These are phyloP conservation scores for Orobanche coerulescens DNA, from an alignment of 257 asterid genomes.

Conservation along the genomic window DNA sequence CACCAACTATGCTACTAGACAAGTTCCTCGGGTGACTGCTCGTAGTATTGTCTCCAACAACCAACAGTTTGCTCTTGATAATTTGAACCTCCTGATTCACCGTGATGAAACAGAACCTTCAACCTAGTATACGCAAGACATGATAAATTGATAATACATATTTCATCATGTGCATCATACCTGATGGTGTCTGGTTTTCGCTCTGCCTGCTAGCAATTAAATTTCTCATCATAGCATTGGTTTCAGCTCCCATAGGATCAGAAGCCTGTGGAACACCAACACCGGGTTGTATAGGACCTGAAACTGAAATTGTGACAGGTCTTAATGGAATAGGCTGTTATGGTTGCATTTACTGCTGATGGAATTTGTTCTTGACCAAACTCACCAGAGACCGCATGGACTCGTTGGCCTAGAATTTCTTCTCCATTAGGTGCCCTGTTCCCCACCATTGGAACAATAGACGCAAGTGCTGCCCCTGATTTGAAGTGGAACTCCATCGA, in stretches of 20 bases:
- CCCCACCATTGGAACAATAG: constrained; percentile 40
- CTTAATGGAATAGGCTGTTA: constrained; percentile 35
- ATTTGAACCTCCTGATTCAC: constrained; percentile 36
- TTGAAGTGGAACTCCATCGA: constrained; percentile 1
- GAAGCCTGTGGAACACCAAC: constrained; percentile 31
- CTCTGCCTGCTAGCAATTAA: constrained; percentile 25
- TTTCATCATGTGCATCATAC: constrained; percentile 24
- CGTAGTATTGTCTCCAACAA: constrained; percentile 13
- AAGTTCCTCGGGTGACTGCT: constrained; percentile 20
- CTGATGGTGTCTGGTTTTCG: constrained; percentile 31
- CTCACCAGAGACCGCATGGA: constrained; percentile 32
- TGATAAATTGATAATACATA: background rate
- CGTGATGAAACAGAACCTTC: constrained; percentile 20
- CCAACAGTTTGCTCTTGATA: background rate
- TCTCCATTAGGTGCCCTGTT: constrained; percentile 44
- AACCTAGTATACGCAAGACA: background rate
- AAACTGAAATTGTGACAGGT: constrained; percentile 31
- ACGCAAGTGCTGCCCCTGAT: constrained; percentile 45
- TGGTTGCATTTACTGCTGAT: constrained; percentile 28
- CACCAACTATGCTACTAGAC: constrained; percentile 16
- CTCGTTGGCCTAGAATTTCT: constrained; percentile 45
- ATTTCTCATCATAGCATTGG: constrained; percentile 32
- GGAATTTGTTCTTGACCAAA: constrained; percentile 44
- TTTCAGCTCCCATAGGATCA: constrained; percentile 29
- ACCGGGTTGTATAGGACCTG: constrained; percentile 34